A percentile compares a stretch with the other conserved stretches of the same genome.
These are phyloP conservation scores for Syncephalastrum contaminatum DNA, from an alignment of 371 early-diverging fungal species.

Conservation along the genomic window DNA sequence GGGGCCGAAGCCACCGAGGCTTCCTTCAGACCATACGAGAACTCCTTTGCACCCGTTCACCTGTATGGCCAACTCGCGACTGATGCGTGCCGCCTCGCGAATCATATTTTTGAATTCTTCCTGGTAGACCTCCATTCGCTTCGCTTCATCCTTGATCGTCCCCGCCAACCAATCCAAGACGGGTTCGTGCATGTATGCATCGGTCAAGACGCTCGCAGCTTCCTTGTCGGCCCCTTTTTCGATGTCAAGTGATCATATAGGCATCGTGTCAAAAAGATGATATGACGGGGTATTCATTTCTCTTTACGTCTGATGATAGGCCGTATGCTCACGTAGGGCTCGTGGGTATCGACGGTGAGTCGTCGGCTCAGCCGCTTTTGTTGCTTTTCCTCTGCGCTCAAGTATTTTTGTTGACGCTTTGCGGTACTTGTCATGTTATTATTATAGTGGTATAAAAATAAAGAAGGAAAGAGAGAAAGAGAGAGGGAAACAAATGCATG, in stretches of 20 bases:
- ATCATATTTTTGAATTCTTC: constrained; percentile 21
- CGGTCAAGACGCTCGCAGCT: constrained; percentile 22
- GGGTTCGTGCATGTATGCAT: constrained; percentile 21
- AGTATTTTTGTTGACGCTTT: too few species aligned
- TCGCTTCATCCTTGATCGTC: too few species aligned
- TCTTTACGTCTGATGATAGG: constrained; percentile 30
- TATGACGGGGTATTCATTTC: background rate
- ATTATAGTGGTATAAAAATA: too few species aligned
- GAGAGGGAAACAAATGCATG: too few species aligned
- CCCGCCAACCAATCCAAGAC: constrained; percentile 20
- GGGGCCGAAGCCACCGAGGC: too few species aligned
- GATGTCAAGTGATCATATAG: too few species aligned
- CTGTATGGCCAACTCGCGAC: constrained; percentile 32
- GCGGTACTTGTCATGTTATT: too few species aligned
- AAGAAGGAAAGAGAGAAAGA: too few species aligned
- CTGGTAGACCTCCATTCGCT: too few species aligned
- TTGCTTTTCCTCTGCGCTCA: constrained; percentile 14
- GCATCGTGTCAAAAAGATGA: too few species aligned
- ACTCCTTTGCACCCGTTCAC: constrained; percentile 31
- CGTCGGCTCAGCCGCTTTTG: constrained; percentile 19
- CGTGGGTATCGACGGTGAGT: constrained; percentile 20
- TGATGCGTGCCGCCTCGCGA: constrained; percentile 19
- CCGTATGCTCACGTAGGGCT: constrained; percentile 21
- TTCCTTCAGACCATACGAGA: constrained; percentile 26
- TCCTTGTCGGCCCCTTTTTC: constrained; percentile 30